A percentile compares a stretch with the other conserved stretches of the same genome.
Conservation (phyloP, 2,329 filamentous ascomycete genomes). For the Cladosporium velox region DNA sequence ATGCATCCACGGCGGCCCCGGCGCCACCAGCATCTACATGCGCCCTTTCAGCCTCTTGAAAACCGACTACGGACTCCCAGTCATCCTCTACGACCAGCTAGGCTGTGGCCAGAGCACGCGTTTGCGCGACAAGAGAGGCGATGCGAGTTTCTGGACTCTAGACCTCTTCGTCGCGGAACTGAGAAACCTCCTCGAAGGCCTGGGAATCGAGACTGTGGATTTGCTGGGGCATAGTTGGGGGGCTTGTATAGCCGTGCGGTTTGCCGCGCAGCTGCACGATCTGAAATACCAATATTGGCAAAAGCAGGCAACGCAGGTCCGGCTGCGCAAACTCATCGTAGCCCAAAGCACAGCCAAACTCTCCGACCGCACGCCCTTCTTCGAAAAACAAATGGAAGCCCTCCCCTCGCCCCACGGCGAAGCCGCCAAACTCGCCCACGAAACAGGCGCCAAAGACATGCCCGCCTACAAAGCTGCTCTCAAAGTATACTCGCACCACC, state of each 20-base stretch:
- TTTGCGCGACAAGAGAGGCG: constrained; percentile 48
- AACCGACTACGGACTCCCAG: constrained; percentile 42
- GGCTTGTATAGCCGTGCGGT: constrained; percentile 52
- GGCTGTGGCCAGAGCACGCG: constrained; percentile 54
- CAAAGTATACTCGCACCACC: not conserved
- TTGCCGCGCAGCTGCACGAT: constrained; percentile 34
- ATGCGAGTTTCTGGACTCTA: constrained; percentile 51
- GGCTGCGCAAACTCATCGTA: not conserved
- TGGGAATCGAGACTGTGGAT: constrained; percentile 48
- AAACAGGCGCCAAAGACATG: not conserved
- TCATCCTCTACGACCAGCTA: constrained; percentile 58
- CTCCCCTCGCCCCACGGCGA: not conserved
- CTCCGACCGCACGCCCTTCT: not conserved
- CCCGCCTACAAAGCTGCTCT: not conserved
- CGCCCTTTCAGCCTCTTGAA: constrained; percentile 42
- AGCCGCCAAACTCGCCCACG: not conserved
- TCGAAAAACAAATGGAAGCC: not conserved
- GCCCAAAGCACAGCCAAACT: not conserved
- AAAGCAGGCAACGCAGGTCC: not conserved
- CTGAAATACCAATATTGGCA: not conserved
- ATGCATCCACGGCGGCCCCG: constrained; percentile 50
- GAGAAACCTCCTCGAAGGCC: constrained; percentile 47
- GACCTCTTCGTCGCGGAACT: constrained; percentile 43
- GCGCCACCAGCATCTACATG: constrained; percentile 43
- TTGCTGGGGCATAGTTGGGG: constrained; percentile 57